Evolutionary conservation across 2,329 filamentous ascomycete species (phyloP).

Genomic region (Penicillium sp.): DNA sequence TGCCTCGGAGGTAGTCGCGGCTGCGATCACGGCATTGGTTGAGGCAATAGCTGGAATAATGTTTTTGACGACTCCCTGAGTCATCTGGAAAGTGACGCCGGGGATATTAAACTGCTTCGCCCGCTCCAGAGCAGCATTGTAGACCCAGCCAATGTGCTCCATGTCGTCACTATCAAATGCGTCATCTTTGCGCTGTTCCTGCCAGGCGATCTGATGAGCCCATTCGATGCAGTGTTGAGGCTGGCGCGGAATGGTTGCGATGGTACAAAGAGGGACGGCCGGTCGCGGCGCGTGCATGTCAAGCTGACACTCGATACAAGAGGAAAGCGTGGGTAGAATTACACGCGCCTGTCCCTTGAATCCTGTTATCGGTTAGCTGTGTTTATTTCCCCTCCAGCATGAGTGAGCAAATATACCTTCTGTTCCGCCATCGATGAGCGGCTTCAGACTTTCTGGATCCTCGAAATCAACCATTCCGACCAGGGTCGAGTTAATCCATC

Average conservation of each 20-base stretch:
- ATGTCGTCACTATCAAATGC: conserved; percentile 90
- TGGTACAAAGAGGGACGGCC: conserved; percentile 91
- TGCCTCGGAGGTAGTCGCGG: conserved; percentile 90
- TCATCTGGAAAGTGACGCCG: conserved; percentile 89
- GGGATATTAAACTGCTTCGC: conserved; percentile 81
- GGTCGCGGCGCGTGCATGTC: conserved; percentile 95
- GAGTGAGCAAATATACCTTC: conserved; percentile 58
- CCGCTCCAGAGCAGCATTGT: conserved; percentile 69
- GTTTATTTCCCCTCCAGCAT: too few relatives aligned
- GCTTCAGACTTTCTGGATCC: conserved; percentile 77
- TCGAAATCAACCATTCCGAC: conserved; percentile 80
- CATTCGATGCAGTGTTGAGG: conserved; percentile 98
- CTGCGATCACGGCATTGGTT: conserved; percentile 93
- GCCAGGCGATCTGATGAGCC: conserved; percentile 98
- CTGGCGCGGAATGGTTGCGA: conserved; percentile 90
- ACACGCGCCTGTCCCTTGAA: conserved; percentile 97
- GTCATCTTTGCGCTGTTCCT: conserved; percentile 71
- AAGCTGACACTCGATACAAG: conserved; percentile 94
- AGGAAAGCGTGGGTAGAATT: conserved; percentile 85
- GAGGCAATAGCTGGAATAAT: conserved; percentile 99
- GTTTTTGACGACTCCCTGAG: conserved; percentile 96
- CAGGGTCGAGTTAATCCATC: conserved; percentile 95
- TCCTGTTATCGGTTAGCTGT: conserved; percentile 51
- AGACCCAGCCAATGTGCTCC: conserved; percentile 95
- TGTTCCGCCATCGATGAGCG: conserved; percentile 89